Base-by-base conservation (phyloP, 2,329 filamentous ascomycete genomes). In the Monilinia polystroma region DNA sequence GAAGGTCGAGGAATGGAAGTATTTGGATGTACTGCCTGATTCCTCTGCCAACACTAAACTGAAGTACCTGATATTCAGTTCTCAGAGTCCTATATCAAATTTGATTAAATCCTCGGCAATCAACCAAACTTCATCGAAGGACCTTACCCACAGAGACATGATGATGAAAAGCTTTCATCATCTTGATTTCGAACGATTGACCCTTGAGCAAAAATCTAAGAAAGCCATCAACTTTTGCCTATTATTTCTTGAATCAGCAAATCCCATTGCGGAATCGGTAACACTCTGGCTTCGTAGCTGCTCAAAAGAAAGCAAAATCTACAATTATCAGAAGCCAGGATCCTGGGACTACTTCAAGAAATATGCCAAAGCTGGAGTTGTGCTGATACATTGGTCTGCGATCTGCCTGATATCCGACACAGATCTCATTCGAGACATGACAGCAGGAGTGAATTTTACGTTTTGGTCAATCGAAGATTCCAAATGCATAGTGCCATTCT, bases 301-400 rank as follows among this genome's bases (percentile, higher is more conserved):
- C 47, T 77, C 81, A 43, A 70, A 77, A 0, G 69, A 77, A 2
- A 82, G 80, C 69, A 78, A 76, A 23, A 76, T 86, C 12, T 81
- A 78, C 41, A 78, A 76, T 8, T 80, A 79, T 58, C 71, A 79
- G 16, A 72, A 73, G 0, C 47, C 77, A 7, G 83, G 84, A 0
- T 77, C 81, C 11, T 87, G 84, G 84, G 68, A 74, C 5, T 76
- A 75, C 23, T 85, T 87, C 68, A 41, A 74, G 11, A 74, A 74
- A 20, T 70, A 71, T 53, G 56, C 64, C 26, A 53, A 67, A 4
- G 29, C 35, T 26, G 71, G 70, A 12, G 68, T 69, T 26, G 66
- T 76, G 23, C 41, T 77, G 5, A 70, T 76, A n/a, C 74, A 77
- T 53, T 71, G 75, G 52, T 72, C 71, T 49, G 66, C 68, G 41